Percentiles rank a stretch among this genome's conserved stretches.
Evolutionary conservation across 192 early-diverging fungal species (phyloP).

Genomic region (Coemansia sp.): DNA sequence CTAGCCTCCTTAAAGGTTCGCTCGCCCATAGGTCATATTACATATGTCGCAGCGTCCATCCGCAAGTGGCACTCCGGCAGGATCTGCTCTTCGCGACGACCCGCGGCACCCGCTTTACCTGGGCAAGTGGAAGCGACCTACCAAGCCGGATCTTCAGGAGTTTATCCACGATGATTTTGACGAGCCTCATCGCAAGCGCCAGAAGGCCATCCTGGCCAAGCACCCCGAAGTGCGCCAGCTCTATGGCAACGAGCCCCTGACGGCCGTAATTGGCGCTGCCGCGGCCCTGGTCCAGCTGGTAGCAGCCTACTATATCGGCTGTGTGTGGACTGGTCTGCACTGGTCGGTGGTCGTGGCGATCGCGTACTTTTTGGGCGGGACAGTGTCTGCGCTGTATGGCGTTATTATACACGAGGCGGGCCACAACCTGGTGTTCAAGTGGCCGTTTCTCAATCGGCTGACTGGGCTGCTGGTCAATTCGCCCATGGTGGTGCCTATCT

Average conservation of each 20-base stretch:
- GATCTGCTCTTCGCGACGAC: conserved; percentile 25
- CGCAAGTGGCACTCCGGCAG: conserved; percentile 13
- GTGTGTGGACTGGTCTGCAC: conserved; percentile 60
- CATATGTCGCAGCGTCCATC: conserved; percentile 37
- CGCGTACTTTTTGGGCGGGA: conserved; percentile 82
- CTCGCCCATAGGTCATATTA: not conserved
- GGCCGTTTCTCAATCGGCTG: conserved; percentile 70
- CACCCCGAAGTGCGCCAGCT: conserved; percentile 87
- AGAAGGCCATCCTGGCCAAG: conserved; percentile 78
- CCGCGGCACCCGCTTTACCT: conserved; percentile 74
- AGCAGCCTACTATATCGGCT: conserved; percentile 73
- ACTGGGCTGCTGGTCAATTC: conserved; percentile 83
- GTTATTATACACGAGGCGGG: conserved; percentile 91
- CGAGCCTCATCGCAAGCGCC: conserved; percentile 91
- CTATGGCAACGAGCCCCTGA: conserved; percentile 78
- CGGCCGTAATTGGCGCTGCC: conserved; percentile 65
- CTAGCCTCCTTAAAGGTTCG: not conserved
- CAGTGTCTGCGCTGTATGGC: conserved; percentile 76
- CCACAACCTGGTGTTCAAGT: conserved; percentile 78
- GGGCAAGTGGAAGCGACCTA: conserved; percentile 75
- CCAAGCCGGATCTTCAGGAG: conserved; percentile 62
- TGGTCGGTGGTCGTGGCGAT: conserved; percentile 59
- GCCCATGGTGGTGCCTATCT: conserved; percentile 78
- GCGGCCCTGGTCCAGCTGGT: conserved; percentile 67
- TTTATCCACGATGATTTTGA: conserved; percentile 84